Conservation (phyloP, 2,329 filamentous ascomycete genomes). For the Trichophyton simii region DNA sequence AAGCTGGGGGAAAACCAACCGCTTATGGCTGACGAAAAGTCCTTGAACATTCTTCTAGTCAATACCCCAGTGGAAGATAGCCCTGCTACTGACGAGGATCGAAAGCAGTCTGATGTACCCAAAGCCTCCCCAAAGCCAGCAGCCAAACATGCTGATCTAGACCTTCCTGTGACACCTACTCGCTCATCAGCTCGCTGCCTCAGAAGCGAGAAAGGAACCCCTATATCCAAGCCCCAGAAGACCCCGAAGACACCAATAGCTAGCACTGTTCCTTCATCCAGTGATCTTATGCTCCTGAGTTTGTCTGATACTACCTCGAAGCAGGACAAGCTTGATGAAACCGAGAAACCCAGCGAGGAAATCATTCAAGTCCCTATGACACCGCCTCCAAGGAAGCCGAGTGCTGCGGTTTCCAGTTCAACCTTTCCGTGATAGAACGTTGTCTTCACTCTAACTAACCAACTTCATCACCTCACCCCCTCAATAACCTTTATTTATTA, state of each 20-base stretch:
- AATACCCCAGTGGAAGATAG: neutral
- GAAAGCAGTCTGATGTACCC: neutral
- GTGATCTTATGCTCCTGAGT: neutral
- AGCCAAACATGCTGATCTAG: neutral
- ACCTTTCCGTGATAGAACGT: neutral
- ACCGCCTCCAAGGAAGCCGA: neutral
- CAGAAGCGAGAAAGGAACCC: neutral
- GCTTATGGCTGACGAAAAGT: constrained; percentile 10
- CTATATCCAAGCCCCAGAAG: neutral
- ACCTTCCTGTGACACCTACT: neutral
- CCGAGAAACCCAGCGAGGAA: neutral
- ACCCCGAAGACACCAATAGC: neutral
- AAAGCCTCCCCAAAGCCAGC: neutral
- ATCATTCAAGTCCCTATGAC: neutral
- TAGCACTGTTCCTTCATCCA: neutral
- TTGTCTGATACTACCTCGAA: neutral
- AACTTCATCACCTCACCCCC: neutral
- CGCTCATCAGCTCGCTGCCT: neutral
- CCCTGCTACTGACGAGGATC: neutral
- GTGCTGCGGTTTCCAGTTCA: neutral
- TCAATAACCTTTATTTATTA: neutral
- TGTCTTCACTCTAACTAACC: neutral
- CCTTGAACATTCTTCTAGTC: constrained; percentile 12
- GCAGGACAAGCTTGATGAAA: neutral
- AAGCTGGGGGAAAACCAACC: neutral